These are phyloP conservation scores for Pistacia integerrima DNA, from an alignment of 345 rosid genomes.

Conservation along the genomic window DNA sequence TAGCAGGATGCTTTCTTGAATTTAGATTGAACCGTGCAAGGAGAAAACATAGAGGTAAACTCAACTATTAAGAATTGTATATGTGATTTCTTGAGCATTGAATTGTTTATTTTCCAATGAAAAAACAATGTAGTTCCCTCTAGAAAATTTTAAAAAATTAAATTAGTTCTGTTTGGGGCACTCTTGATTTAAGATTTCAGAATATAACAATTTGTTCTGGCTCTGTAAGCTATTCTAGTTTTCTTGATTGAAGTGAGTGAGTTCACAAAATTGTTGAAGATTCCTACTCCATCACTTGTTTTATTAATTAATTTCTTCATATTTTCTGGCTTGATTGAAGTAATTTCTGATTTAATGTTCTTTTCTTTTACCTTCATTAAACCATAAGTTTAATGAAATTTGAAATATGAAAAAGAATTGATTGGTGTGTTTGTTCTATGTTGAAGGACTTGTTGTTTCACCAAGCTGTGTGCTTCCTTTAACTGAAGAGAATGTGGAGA, in stretches of 20 bases:
- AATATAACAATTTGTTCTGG: no score
- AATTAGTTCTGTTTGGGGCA: no score
- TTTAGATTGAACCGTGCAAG: conserved; percentile 24
- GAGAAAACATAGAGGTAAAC: conserved; percentile 43
- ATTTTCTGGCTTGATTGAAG: conserved; percentile 2
- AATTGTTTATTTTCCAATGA: no score
- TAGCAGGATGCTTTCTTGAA: conserved; percentile 26
- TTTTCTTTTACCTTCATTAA: not conserved
- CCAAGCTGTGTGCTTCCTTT: conserved; percentile 75
- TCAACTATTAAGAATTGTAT: not conserved
- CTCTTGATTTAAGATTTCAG: no score
- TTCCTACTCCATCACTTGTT: no score
- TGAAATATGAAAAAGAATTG: not conserved
- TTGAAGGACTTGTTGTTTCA: conserved; percentile 47
- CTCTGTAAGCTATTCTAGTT: no score
- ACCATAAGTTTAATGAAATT: not conserved
- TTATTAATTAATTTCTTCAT: no score
- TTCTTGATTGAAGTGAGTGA: no score
- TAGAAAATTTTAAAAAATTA: no score
- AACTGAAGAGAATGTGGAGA: conserved; percentile 95
- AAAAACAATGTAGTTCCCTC: no score
- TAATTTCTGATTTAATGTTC: not conserved
- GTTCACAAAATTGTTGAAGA: no score
- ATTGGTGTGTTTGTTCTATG: conserved; percentile 14
- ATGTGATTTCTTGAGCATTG: not conserved